phyloP scores from a whole-genome alignment of 2,329 filamentous ascomycete genomes.

The Hawksworthiomyces lignivorus region DNA sequence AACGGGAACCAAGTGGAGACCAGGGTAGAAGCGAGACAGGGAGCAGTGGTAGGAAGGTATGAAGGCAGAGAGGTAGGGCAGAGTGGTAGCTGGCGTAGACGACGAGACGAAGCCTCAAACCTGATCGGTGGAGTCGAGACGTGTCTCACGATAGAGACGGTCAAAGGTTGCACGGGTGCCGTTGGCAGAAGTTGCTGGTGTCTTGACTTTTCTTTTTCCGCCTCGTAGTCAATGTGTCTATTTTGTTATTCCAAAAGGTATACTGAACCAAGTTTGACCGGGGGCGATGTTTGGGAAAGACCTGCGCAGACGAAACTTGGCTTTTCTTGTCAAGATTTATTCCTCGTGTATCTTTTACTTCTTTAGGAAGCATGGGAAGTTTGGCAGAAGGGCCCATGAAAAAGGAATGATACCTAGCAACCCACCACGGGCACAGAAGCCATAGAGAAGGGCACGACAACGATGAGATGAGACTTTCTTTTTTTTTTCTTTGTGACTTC shows the following conservation, averaged over 20 bases:
- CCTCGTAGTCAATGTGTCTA: conserved; percentile 3
- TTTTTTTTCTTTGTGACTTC: neutral
- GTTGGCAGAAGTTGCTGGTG: conserved; percentile 1
- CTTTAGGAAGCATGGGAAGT: too few species aligned
- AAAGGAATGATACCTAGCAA: too few species aligned
- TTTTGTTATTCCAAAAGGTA: neutral
- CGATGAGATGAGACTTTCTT: neutral
- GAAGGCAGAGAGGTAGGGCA: too few species aligned
- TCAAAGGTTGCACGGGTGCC: conserved; percentile 2
- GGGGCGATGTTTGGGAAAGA: too few species aligned
- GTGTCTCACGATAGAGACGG: conserved; percentile 14
- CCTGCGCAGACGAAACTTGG: neutral
- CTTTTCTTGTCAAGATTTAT: too few species aligned
- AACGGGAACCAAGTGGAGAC: too few species aligned
- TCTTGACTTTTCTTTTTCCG: neutral
- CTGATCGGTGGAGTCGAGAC: conserved; percentile 12
- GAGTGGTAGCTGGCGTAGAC: conserved; percentile 1
- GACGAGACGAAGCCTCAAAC: conserved; percentile 11
- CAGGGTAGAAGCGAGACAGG: neutral
- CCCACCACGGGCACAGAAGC: too few species aligned
- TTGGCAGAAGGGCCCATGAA: too few species aligned
- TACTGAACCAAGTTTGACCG: too few species aligned
- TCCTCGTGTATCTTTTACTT: too few species aligned
- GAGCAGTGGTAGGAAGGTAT: neutral
- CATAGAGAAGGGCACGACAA: too few species aligned